phyloP scores from a whole-genome alignment of 1,284 basidiomycete genomes.

The Heterobasidion parviporum region DNA sequence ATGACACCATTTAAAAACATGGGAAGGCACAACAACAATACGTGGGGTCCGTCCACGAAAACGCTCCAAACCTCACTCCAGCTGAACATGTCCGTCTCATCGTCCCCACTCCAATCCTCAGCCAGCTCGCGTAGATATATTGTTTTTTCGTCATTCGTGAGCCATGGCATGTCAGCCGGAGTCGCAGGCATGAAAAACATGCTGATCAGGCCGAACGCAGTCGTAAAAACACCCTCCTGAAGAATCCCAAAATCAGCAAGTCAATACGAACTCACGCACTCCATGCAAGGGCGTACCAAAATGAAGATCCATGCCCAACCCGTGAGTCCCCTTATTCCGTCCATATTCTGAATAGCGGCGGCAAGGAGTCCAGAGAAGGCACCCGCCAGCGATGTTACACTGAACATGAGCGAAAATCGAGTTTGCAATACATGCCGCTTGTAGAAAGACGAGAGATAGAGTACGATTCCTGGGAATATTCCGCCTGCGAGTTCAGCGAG shows the following conservation, averaged over 20 bases:
- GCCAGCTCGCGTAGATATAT: conserved; percentile 26
- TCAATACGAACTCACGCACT: background rate
- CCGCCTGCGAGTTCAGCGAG: conserved; percentile 22
- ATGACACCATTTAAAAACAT: conserved; percentile 17
- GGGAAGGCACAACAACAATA: conserved; percentile 11
- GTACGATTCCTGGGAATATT: conserved; percentile 49
- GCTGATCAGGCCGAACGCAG: conserved; percentile 28
- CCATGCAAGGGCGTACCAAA: conserved; percentile 24
- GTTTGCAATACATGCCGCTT: conserved; percentile 47
- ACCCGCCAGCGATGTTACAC: conserved; percentile 46
- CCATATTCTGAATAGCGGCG: conserved; percentile 45
- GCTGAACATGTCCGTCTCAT: conserved; percentile 17
- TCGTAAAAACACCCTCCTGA: conserved; percentile 37
- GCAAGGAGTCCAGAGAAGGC: conserved; percentile 62
- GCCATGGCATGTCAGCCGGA: conserved; percentile 26
- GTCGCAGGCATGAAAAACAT: conserved; percentile 35
- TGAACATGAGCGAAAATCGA: conserved; percentile 49
- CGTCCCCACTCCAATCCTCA: conserved; percentile 20
- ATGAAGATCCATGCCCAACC: conserved; percentile 67
- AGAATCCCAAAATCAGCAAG: conserved; percentile 7
- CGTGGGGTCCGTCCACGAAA: conserved; percentile 23
- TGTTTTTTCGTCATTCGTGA: conserved; percentile 22
- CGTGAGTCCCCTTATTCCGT: conserved; percentile 34
- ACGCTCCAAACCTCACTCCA: conserved; percentile 20
- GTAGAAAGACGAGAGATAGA: conserved; percentile 53